Evolutionary conservation across 169 alveolate genomes (phyloP).

Genomic region (Plasmodium blacklocki): DNA sequence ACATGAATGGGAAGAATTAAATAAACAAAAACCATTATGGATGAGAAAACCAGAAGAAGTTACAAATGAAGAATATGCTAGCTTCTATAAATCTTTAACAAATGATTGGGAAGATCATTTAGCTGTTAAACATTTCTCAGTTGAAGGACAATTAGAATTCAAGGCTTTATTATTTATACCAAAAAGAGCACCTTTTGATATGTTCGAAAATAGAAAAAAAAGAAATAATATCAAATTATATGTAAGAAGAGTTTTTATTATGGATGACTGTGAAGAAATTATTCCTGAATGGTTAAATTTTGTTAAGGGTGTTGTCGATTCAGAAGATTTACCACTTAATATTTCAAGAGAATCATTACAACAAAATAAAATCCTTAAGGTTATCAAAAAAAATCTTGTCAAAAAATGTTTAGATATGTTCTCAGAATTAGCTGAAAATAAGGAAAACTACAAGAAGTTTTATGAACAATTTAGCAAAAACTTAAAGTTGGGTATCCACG

Average conservation of each 20-base stretch:
- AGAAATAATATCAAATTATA: conserved; percentile 98
- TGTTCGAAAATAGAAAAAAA: conserved; percentile 99
- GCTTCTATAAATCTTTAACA: conserved; percentile 98
- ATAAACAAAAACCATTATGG: conserved; percentile 99
- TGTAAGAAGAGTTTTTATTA: conserved; percentile 99
- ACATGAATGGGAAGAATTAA: conserved; percentile 97
- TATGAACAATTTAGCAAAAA: conserved; percentile 99
- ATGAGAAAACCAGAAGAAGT: conserved; percentile 98
- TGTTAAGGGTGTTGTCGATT: conserved; percentile 99
- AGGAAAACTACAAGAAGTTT: conserved; percentile 99
- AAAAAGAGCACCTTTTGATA: conserved; percentile 99
- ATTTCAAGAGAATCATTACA: conserved; percentile 98
- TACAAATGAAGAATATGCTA: conserved; percentile 98
- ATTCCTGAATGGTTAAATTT: conserved; percentile 99
- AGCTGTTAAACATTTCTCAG: conserved; percentile 98
- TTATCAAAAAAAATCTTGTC: conserved; percentile 97
- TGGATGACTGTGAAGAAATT: conserved; percentile 99
- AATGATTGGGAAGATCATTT: conserved; percentile 99
- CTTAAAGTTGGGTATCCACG: conserved; percentile 99
- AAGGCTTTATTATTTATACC: conserved; percentile 99
- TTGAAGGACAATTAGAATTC: conserved; percentile 99
- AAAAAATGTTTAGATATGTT: conserved; percentile 99
- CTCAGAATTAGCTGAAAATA: conserved; percentile 98
- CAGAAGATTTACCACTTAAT: conserved; percentile 99
- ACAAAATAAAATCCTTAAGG: conserved; percentile 99